These are phyloP conservation scores for Athelia sp. DNA, from an alignment of 1,284 basidiomycete genomes.

Conservation along the genomic window DNA sequence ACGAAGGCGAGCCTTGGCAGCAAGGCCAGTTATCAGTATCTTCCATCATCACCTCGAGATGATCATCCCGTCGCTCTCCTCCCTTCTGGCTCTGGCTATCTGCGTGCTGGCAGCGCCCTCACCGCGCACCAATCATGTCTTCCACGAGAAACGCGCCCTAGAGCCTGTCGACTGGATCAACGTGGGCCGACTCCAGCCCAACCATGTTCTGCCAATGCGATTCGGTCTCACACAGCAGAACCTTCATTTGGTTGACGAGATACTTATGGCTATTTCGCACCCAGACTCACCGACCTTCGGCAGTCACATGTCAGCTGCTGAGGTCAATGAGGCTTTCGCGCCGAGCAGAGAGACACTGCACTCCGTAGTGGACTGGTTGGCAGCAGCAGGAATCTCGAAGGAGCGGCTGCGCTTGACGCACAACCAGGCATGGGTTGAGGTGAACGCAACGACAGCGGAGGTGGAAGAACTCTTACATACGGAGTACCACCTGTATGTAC, in stretches of 20 bases:
- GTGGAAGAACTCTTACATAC: conserved; percentile 40
- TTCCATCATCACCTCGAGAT: too few species aligned
- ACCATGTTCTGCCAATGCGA: conserved; percentile 34
- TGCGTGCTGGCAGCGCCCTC: not conserved
- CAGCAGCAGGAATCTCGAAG: conserved; percentile 31
- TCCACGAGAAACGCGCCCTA: conserved; percentile 35
- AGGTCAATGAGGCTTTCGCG: conserved; percentile 31
- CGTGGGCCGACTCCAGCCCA: conserved; percentile 26
- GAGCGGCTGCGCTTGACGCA: conserved; percentile 30
- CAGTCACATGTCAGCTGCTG: conserved; percentile 28
- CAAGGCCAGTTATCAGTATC: too few species aligned
- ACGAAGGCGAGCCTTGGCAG: too few species aligned
- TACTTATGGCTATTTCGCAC: conserved; percentile 42
- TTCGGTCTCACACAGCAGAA: conserved; percentile 44
- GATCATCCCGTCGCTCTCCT: too few species aligned
- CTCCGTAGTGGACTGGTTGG: conserved; percentile 40
- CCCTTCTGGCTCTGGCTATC: too few species aligned
- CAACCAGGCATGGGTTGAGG: conserved; percentile 41
- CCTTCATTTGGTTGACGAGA: conserved; percentile 34
- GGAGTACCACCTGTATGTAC: conserved; percentile 43
- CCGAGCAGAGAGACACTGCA: conserved; percentile 31
- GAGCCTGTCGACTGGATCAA: conserved; percentile 30
- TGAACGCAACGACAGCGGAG: conserved; percentile 39
- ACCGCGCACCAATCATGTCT: conserved; percentile 18
- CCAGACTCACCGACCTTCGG: conserved; percentile 34